phyloP scores from a whole-genome alignment of 257 asterid species.

The Solanum sejunctum region DNA sequence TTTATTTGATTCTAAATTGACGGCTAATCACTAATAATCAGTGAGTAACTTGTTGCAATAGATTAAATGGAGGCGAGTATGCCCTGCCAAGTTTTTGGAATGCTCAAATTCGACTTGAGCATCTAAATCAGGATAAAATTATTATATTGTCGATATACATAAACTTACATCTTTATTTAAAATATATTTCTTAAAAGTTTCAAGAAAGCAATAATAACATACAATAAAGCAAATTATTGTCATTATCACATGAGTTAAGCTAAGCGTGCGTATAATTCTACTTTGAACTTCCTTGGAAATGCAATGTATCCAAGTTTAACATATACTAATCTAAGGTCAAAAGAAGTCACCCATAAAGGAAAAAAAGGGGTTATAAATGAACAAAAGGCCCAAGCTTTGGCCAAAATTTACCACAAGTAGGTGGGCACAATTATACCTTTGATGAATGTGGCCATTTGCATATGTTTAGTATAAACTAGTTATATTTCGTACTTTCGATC shows the following conservation, averaged over 20 bases:
- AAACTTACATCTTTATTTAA: not conserved
- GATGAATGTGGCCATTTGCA: slow-evolving; percentile 1
- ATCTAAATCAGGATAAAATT: not conserved
- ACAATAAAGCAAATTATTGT: not conserved
- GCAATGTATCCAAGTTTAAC: not conserved
- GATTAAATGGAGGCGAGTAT: not conserved
- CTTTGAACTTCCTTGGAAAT: not conserved
- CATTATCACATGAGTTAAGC: not conserved
- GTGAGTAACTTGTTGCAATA: not conserved
- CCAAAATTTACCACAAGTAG: not conserved
- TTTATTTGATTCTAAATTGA: not conserved
- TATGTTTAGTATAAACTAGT: not conserved
- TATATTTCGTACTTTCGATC: slow-evolving; percentile 12
- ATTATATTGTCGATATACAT: not conserved
- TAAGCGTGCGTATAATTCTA: not conserved
- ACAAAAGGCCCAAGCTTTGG: not conserved
- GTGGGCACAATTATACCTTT: slow-evolving; percentile 2
- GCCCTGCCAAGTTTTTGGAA: not conserved
- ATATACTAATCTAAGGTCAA: not conserved
- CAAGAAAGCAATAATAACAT: not conserved
- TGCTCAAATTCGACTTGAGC: not conserved
- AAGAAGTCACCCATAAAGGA: not conserved
- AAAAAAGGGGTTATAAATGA: not conserved
- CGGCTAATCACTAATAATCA: not conserved
- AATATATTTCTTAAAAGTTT: not conserved